Conservation (phyloP, 2,329 filamentous ascomycete species). For the Hirsutella thompsonii region DNA sequence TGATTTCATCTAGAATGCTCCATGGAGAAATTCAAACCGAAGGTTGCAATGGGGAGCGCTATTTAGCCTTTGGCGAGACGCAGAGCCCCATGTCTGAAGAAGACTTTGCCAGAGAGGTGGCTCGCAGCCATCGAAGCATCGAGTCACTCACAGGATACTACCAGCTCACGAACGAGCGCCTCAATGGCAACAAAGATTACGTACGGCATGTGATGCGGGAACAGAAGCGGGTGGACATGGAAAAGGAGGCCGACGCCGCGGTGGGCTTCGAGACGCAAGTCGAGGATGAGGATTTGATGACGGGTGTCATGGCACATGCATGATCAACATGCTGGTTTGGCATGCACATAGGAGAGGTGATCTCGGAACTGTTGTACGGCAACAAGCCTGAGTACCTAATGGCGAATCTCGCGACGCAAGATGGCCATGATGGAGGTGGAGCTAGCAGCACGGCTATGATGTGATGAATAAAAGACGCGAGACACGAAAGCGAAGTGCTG, state of each 20-base stretch:
- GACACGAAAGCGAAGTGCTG: neutral
- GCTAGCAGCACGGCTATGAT: neutral
- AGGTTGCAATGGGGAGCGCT: conserved; percentile 25
- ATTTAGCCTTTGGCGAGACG: conserved; percentile 36
- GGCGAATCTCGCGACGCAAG: no score
- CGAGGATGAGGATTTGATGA: conserved; percentile 52
- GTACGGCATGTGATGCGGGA: conserved; percentile 33
- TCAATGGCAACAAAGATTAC: conserved; percentile 44
- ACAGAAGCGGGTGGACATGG: conserved; percentile 32
- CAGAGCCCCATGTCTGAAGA: conserved; percentile 32
- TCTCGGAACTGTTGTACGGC: no score
- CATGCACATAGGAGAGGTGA: no score
- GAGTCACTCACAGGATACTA: conserved; percentile 33
- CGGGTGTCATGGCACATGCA: conserved; percentile 20
- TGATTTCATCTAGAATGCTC: conserved; percentile 43
- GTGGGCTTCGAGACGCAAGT: conserved; percentile 32
- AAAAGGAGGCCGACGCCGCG: conserved; percentile 17
- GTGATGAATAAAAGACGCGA: neutral
- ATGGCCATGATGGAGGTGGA: neutral
- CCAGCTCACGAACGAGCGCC: conserved; percentile 37
- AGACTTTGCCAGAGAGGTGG: conserved; percentile 35
- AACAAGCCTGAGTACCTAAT: no score
- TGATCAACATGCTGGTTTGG: neutral
- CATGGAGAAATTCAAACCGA: conserved; percentile 36
- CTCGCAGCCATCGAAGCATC: conserved; percentile 26